phyloP scores from a whole-genome alignment of 2,329 filamentous ascomycete species.

The Claviceps sp. region DNA sequence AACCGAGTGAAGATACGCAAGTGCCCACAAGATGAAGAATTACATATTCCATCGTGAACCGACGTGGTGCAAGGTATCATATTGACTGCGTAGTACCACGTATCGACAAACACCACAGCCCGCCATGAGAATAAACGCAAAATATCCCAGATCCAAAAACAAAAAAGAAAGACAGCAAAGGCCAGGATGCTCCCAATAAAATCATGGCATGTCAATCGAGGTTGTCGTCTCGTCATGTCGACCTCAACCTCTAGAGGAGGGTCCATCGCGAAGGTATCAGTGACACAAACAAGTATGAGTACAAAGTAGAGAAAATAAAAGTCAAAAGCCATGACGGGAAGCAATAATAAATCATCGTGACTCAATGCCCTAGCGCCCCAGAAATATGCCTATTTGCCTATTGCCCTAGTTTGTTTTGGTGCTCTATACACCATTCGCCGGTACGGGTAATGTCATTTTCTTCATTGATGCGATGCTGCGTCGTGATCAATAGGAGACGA shows the following conservation, averaged over 20 bases:
- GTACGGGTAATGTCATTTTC: constrained; percentile 20
- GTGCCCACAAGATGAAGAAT: too few relatives aligned
- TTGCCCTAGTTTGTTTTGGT: constrained; percentile 8
- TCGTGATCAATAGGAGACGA: constrained; percentile 15
- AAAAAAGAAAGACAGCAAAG: not conserved
- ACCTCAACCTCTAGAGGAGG: constrained; percentile 3
- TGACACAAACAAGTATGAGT: not conserved
- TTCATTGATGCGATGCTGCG: constrained; percentile 21
- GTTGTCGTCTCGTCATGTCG: constrained; percentile 4
- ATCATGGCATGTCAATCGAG: not conserved
- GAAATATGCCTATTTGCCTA: constrained; percentile 18
- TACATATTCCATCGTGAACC: too few relatives aligned
- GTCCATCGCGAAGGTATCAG: constrained; percentile 12
- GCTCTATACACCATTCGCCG: constrained; percentile 25
- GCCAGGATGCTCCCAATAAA: not conserved
- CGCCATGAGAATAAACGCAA: too few relatives aligned
- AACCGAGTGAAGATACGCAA: too few relatives aligned
- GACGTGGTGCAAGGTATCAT: too few relatives aligned
- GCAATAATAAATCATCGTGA: constrained; percentile 19
- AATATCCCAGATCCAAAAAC: not conserved
- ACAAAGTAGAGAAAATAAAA: not conserved
- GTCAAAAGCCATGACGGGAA: constrained; percentile 1
- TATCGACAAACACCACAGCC: too few relatives aligned
- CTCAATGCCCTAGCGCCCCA: constrained; percentile 22
- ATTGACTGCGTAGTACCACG: too few relatives aligned